Evolutionary conservation across 495 filamentous ascomycete species (phyloP), one percentile per base, ranked within the genome.

Genomic region (Astrocystis sublimbata): DNA sequence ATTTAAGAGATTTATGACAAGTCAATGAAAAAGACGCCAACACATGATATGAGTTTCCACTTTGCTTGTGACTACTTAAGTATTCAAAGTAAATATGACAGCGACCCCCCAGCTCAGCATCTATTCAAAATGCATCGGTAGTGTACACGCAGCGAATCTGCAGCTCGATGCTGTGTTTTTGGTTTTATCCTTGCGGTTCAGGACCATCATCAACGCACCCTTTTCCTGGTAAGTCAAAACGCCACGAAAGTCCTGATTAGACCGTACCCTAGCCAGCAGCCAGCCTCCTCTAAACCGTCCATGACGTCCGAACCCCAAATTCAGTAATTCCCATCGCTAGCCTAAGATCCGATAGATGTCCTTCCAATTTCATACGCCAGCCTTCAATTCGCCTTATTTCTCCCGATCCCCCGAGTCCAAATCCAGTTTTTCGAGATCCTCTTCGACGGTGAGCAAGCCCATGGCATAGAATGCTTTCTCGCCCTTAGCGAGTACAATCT

Each of bases 401-500:
- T 60, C 64, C 36, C 65, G 58, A 49, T 68, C 64, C 9, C 60
- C 60, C 4, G 55, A 38, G 8, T 73, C 64, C 33, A 85, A 58
- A 46, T 79, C 79, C 55, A 85, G 65, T 55, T 65, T 74, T 62
- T 83, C 77, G 58, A 85, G 69, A 61, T 85, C 82, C 42, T 76
- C 70, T 65, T 84, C 79, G 35, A 84, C 73, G 21, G 78, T 77
- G 15, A 85, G 63, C 65, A 85, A 35, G 2, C 81, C 82, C 47
- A 85, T 70, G 23, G 82, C 82, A 67, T 81, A 85, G 60, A 81
- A 80, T 7, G 81, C 72, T 61, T 78, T 73, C 61, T 83, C 81
- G 58, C 76, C 71, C 70, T 74, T 73, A 7, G 75, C 74, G n/a
- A 84, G 68, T 42, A 79, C 76, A 28, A 81, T 51, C 58, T 74